Conservation (phyloP, 2,329 filamentous ascomycete genomes). For the Alternaria gaisen region DNA sequence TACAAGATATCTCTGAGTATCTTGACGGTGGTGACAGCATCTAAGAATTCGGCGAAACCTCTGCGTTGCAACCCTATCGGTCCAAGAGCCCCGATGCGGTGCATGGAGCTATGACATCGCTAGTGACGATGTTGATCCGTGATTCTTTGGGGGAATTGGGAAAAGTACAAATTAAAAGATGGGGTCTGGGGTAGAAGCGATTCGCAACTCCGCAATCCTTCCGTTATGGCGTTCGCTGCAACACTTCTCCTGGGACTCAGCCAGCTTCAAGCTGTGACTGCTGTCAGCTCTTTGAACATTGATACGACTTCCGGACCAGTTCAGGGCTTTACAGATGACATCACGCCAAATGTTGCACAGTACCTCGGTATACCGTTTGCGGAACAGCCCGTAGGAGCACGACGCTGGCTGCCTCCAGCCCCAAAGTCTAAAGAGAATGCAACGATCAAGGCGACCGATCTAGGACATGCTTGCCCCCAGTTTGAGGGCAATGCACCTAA, state of each 20-base stretch:
- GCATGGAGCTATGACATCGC: conserved; percentile 4
- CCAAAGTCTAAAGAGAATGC: conserved; percentile 25
- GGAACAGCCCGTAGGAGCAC: conserved; percentile 43
- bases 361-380: conserved; percentile 53
- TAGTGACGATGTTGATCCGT: conserved; percentile 1
- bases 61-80: neutral
- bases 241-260: conserved; percentile 9
- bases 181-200: neutral
- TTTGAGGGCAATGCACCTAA: conserved; percentile 27
- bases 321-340: conserved; percentile 45
- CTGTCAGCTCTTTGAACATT: conserved; percentile 28
- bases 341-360: conserved; percentile 49
- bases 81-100: neutral
- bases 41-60: neutral
- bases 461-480: conserved; percentile 43
- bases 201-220: neutral
- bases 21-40: neutral
- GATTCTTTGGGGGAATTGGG: neutral
- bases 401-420: conserved; percentile 46
- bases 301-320: conserved; percentile 41
- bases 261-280: conserved; percentile 17
- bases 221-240: conserved; percentile 5
- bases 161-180: conserved; percentile 2
- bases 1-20: neutral
- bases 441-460: conserved; percentile 37